Percentiles rank a stretch among this genome's conserved stretches.
Evolutionary conservation across 2,329 filamentous ascomycete genomes (phyloP).

Genomic region (Sporothrix schenckii): DNA sequence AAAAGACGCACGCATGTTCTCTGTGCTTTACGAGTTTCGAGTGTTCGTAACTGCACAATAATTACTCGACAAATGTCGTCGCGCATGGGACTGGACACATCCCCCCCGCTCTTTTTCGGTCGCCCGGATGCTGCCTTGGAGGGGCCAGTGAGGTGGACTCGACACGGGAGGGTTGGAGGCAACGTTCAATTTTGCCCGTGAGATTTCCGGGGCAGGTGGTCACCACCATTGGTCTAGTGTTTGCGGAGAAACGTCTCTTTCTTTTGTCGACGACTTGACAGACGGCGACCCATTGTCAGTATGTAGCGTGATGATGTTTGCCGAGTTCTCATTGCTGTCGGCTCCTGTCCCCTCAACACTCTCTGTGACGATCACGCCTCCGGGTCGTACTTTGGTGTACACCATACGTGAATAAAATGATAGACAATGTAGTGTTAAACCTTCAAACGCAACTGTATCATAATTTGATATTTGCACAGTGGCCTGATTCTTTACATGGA

Average conservation of each 20-base stretch:
- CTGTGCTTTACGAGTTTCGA: background rate
- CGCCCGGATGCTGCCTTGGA: slow-evolving; percentile 25
- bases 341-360: background rate
- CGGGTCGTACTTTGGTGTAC: too few relatives aligned
- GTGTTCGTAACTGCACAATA: too few relatives aligned
- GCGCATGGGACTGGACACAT: background rate
- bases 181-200: slow-evolving; percentile 18
- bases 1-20: background rate
- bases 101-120: slow-evolving; percentile 23
- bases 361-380: background rate
- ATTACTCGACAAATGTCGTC: background rate
- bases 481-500: too few relatives aligned
- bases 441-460: too few relatives aligned
- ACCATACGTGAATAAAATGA: too few relatives aligned
- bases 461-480: too few relatives aligned
- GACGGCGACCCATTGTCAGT: background rate
- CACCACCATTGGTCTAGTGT: background rate
- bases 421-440: too few relatives aligned
- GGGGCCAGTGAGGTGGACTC: background rate
- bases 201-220: background rate
- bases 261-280: background rate
- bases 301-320: background rate
- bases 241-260: background rate
- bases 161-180: slow-evolving; percentile 22
- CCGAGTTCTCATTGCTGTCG: background rate